Evolutionary conservation across 1,284 basidiomycete species (phyloP), one percentile per base, ranked within the genome.

Genomic region (Golubevia pallescens): DNA sequence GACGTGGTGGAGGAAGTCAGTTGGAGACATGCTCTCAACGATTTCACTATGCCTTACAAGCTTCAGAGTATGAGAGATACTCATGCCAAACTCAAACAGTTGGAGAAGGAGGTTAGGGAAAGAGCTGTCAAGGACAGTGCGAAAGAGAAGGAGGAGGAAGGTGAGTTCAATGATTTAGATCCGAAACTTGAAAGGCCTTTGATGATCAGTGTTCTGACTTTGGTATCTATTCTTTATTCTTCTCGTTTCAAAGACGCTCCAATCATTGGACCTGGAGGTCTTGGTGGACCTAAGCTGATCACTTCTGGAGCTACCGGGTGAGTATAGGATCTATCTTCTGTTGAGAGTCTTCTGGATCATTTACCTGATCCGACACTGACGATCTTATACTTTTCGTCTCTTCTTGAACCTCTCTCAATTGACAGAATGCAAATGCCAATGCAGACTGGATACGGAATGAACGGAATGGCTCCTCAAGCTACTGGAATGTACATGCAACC

Each of bases 21-120:
- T 71, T 99, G 97, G 97, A 91, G 93, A 83, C 92, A 97, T 76
- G 95, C 92, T 14, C 88, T 99, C 60, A 93, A 93, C 81, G 97
- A 99, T 87, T 97, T 96, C 88, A 93, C 93, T 81, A 95, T 94
- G 92, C 95, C 95, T 0, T 98, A 93, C 87, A 91, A 90, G 81
- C 92, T 98, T 62, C 95, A 97, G 87, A 63, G 61, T 21, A 71
- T 77, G 61, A 51, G 52, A 13, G 54, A 54, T 34, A 42, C 57
- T 38, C 61, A 54, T 34, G 53, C 52, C 6, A 62, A 24, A 23
- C 10, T 57, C 3, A 54, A 56, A n/a, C 54, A 69, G 48, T 68
- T 84, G 5, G 81, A 81, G 56, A 72, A 73, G 70, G 69, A 81
- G 60, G 68, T 82, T 2, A 57, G 63, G 20, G 76, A 81, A 42